Conservation (phyloP, 1,284 basidiomycete genomes). For the Naganishia sp. region DNA sequence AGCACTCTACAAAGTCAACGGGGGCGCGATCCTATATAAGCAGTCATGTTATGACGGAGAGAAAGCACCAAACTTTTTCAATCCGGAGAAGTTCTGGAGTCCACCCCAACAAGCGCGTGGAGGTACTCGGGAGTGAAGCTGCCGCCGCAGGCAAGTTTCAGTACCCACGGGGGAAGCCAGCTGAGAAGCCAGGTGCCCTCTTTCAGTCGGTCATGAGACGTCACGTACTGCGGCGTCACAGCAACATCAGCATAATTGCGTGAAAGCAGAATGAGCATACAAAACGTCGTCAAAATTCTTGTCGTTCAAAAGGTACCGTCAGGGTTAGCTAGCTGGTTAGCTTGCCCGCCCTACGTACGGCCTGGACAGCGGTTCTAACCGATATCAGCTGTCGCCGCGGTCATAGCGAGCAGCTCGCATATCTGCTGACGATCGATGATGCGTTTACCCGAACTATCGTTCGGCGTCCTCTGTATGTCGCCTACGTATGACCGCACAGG, state of each 20-base stretch:
- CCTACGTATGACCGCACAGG: constrained; percentile 1
- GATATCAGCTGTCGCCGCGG: not conserved
- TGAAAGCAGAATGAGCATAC: constrained; percentile 1
- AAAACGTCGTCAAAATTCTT: not conserved
- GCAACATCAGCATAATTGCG: constrained; percentile 2
- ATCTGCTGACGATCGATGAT: constrained; percentile 18
- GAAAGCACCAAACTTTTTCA: constrained; percentile 11
- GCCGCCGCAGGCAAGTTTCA: not conserved
- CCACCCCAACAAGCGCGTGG: not conserved
- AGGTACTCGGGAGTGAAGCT: constrained; percentile 17
- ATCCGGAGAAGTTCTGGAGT: constrained; percentile 8
- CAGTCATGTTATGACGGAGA: not conserved
- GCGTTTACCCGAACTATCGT: not conserved
- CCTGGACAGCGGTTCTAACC: not conserved
- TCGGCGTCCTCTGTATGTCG: constrained; percentile 1
- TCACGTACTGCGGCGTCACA: constrained; percentile 3
- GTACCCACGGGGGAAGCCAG: not conserved
- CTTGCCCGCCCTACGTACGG: not conserved
- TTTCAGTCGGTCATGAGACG: constrained; percentile 16
- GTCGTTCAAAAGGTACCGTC: constrained; percentile 4
- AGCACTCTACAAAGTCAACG: too few species aligned
- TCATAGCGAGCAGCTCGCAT: constrained; percentile 10
- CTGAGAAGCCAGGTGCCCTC: not conserved
- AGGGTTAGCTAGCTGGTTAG: not conserved
- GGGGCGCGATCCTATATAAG: constrained; percentile 15